These are phyloP conservation scores for Rhodosorus marinus DNA, from an alignment of 23 red algal species.

Conservation along the genomic window DNA sequence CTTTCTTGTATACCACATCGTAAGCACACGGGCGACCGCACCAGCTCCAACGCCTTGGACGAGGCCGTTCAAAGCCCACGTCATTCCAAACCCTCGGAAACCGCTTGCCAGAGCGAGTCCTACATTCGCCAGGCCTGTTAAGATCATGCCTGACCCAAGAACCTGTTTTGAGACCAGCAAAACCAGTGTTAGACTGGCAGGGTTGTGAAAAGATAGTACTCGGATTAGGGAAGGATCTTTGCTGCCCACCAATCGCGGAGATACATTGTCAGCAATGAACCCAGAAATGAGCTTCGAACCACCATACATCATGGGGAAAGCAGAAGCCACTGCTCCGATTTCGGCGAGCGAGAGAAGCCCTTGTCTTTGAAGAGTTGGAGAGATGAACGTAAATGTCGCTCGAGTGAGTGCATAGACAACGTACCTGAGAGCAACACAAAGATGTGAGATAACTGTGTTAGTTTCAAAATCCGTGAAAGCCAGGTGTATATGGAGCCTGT, in stretches of 20 bases:
- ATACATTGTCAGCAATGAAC: constrained; percentile 24
- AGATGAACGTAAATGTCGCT: constrained; percentile 56
- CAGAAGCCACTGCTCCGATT: constrained; percentile 35
- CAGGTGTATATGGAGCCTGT: too few species aligned
- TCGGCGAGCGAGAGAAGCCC: constrained; percentile 14
- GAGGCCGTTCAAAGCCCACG: constrained; percentile 44
- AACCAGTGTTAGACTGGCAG: too few species aligned
- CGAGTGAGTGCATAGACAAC: constrained; percentile 41
- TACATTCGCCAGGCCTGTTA: constrained; percentile 35
- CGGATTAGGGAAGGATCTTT: too few species aligned
- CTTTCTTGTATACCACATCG: constrained; percentile 22
- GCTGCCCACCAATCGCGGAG: too few species aligned
- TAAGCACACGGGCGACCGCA: constrained; percentile 40
- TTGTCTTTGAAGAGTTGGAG: constrained; percentile 18
- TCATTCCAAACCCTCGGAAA: constrained; percentile 14
- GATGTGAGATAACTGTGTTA: too few species aligned
- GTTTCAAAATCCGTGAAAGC: too few species aligned
- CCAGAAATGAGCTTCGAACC: constrained; percentile 45
- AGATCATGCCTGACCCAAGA: constrained; percentile 20
- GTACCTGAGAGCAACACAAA: constrained; percentile 27
- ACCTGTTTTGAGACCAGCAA: too few species aligned
- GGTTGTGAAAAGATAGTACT: too few species aligned
- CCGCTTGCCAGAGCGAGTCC: constrained; percentile 26
- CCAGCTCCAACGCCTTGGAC: constrained; percentile 71
- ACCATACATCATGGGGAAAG: constrained; percentile 59